Conservation (phyloP, 2,329 filamentous ascomycete genomes). For the Penicillium digitatum region DNA sequence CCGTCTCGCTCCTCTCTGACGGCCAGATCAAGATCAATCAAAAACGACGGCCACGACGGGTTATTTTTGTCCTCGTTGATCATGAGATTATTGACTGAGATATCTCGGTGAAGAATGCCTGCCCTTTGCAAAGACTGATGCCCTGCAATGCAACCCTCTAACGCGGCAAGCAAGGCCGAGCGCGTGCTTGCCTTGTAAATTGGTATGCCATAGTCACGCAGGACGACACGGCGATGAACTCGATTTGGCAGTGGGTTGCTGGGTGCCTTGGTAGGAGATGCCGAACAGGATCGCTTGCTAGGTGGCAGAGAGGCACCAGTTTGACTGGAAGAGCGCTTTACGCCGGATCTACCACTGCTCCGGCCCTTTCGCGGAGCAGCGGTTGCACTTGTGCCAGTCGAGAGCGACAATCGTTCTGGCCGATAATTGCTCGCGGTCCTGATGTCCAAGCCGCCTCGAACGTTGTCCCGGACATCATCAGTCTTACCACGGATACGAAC, state of each 20-base stretch:
- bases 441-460: background rate
- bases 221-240: background rate
- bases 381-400: background rate
- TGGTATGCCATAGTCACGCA: background rate
- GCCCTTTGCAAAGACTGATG: constrained; percentile 27
- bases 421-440: background rate
- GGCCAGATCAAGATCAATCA: constrained; percentile 38
- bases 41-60: constrained; percentile 37
- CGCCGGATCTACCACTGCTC: background rate
- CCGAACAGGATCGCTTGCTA: background rate
- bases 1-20: constrained; percentile 34
- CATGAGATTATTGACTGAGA: constrained; percentile 48
- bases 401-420: no score
- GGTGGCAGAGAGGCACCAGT: background rate
- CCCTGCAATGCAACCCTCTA: constrained; percentile 16
- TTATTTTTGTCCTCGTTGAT: constrained; percentile 45
- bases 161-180: background rate
- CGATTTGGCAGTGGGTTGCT: background rate
- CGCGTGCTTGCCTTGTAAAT: background rate
- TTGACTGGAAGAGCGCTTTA: background rate
- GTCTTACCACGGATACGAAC: background rate
- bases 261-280: background rate
- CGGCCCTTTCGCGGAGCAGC: background rate
- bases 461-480: background rate
- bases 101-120: constrained; percentile 44